Evolutionary conservation across 2,329 filamentous ascomycete genomes (phyloP), one percentile per base, ranked within the genome.

Genomic region (Alternaria panax): DNA sequence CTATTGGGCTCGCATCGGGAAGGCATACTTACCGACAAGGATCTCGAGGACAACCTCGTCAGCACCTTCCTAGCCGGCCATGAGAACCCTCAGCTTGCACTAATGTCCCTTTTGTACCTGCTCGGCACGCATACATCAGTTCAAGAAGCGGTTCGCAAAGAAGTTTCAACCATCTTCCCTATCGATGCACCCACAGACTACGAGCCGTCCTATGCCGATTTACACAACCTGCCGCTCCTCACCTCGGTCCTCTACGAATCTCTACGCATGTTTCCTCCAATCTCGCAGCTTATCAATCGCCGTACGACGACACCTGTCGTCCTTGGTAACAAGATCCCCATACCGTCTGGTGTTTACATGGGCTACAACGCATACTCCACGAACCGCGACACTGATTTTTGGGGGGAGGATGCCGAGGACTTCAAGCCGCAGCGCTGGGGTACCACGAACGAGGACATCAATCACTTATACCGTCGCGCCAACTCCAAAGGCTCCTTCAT

Each of bases 221-320:
- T 79, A 4, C 30, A 34, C 30, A 14, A 34, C 24, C 71, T 83
- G 27, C 81, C 82, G 0, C 76, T 78, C 30, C 71, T 85, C 6
- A 81, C 78, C 1, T 72, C 82, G 0, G 75, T 81, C 24, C 71
- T 84, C 20, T 80, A 81, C 61, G 83, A 85, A 52, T 71, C 75
- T 22, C 75, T 85, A 12, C 80, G 83, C 2, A 74, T 85, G 45
- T 83, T 81, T 56, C 83, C 83, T 0, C 82, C 83, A 7, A 80
- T 85, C 51, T 79, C 76, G 0, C 82, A 84, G 58, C 74, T 85
- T 41, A 80, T 84, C 63, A 85, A 85, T 54, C 78, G 82, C 6
- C 52, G 67, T 25, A 76, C 77, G 4, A 78, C 77, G 0, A 61
- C 65, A 2, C 66, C 77, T 0, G 70, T 75, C 12, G 60, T 45